Conservation (phyloP, 805 yeast genomes). For the Pichia manshurica region DNA sequence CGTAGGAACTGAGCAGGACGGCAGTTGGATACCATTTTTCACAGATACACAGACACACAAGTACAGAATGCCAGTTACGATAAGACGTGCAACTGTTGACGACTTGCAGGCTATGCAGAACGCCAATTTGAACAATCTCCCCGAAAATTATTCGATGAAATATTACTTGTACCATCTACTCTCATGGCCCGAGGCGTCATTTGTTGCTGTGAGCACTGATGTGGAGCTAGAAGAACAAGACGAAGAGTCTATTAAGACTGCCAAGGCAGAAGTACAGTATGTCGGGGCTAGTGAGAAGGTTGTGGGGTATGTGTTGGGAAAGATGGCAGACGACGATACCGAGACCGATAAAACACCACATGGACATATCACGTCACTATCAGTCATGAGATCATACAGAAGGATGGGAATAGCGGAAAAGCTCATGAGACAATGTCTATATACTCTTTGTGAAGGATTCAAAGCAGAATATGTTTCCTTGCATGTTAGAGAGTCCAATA, state of each 20-base stretch:
- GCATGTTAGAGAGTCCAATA: slow-evolving; percentile 89
- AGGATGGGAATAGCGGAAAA: slow-evolving; percentile 93
- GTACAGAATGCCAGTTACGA: slow-evolving; percentile 66
- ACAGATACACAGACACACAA: not conserved
- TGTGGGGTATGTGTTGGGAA: slow-evolving; percentile 94
- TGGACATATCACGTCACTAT: slow-evolving; percentile 90
- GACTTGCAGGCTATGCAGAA: slow-evolving; percentile 95
- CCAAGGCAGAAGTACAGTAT: slow-evolving; percentile 41
- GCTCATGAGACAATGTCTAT: slow-evolving; percentile 74
- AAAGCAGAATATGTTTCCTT: slow-evolving; percentile 78
- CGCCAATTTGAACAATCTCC: slow-evolving; percentile 84
- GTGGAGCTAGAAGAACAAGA: slow-evolving; percentile 31
- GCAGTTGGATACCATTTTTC: too few species aligned
- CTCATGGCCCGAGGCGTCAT: slow-evolving; percentile 97
- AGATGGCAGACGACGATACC: slow-evolving; percentile 80
- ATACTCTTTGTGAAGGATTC: slow-evolving; percentile 75
- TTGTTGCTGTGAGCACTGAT: slow-evolving; percentile 82
- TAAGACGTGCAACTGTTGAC: slow-evolving; percentile 77
- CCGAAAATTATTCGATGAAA: slow-evolving; percentile 89
- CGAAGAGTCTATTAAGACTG: slow-evolving; percentile 12
- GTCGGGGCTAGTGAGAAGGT: slow-evolving; percentile 66
- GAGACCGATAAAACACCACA: slow-evolving; percentile 66
- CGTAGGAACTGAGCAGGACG: too few species aligned
- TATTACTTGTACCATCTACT: slow-evolving; percentile 90
- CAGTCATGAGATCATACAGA: slow-evolving; percentile 94